Percentiles rank a stretch among this genome's conserved stretches.
phyloP scores from a whole-genome alignment of 257 asterid species.

The Marsdenia floribunda region DNA sequence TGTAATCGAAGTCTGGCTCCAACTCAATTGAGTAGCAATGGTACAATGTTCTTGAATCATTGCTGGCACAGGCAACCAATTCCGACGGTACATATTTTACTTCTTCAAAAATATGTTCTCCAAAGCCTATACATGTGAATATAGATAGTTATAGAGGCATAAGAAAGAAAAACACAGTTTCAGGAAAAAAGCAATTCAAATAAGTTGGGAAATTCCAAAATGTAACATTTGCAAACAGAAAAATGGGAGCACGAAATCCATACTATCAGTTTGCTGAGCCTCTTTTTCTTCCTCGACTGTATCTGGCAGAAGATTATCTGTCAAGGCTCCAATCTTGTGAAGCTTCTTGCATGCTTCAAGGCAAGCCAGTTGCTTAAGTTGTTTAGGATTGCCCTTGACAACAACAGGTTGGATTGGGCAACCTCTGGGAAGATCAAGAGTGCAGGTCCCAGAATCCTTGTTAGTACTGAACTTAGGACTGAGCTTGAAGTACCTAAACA shows the following conservation, averaged over 20 bases:
- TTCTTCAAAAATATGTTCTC: conserved; percentile 32
- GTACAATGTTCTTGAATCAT: conserved; percentile 23
- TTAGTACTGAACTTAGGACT: conserved; percentile 44
- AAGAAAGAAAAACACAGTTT: background rate
- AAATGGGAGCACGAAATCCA: background rate
- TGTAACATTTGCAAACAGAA: background rate
- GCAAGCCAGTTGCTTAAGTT: conserved; percentile 64
- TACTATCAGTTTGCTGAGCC: conserved; percentile 40
- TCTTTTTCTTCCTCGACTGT: conserved; percentile 53
- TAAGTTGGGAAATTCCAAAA: background rate
- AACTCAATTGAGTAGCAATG: conserved; percentile 51
- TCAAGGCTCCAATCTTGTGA: conserved; percentile 57
- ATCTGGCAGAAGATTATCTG: conserved; percentile 71
- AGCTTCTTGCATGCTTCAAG: conserved; percentile 82
- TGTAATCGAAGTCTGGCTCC: conserved; percentile 23
- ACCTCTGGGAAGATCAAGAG: conserved; percentile 58
- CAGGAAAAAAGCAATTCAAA: background rate
- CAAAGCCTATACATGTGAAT: conserved; percentile 29
- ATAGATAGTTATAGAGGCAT: background rate
- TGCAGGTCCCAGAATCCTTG: conserved; percentile 40
- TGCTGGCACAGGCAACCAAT: conserved; percentile 36
- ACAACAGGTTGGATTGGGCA: conserved; percentile 43
- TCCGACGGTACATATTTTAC: conserved; percentile 50
- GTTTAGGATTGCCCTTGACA: conserved; percentile 36
- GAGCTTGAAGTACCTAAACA: conserved; percentile 66